These are phyloP conservation scores for Tolypocladium album DNA, from an alignment of 2,329 filamentous ascomycete genomes.

Conservation along the genomic window DNA sequence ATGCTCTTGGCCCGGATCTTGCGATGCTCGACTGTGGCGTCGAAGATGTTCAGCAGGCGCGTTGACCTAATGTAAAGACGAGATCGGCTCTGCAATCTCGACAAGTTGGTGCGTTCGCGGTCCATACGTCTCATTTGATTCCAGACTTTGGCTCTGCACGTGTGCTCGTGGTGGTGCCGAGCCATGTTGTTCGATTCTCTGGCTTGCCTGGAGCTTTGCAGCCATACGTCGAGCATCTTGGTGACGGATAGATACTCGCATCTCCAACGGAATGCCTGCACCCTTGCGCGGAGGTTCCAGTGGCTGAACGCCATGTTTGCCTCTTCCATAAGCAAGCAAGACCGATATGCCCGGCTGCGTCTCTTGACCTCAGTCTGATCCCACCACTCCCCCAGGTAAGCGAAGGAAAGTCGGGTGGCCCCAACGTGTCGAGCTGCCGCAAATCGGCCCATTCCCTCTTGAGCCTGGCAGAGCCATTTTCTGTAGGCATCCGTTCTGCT, in stretches of 20 bases:
- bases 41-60: slow-evolving; percentile 15
- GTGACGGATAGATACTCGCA: slow-evolving; percentile 19
- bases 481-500: not conserved
- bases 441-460: not conserved
- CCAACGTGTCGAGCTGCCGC: slow-evolving; percentile 6
- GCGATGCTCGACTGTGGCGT: slow-evolving; percentile 12
- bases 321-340: slow-evolving; percentile 9
- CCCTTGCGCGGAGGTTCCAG: slow-evolving; percentile 23
- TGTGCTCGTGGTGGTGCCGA: not conserved
- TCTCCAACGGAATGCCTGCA: slow-evolving; percentile 21
- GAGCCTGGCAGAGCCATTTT: not conserved
- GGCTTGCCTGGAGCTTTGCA: slow-evolving; percentile 4
- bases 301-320: slow-evolving; percentile 11
- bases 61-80: slow-evolving; percentile 20
- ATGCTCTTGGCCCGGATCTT: slow-evolving; percentile 15
- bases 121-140: slow-evolving; percentile 6
- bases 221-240: slow-evolving; percentile 18
- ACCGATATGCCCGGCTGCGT: slow-evolving; percentile 13
- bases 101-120: slow-evolving; percentile 7
- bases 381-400: slow-evolving; percentile 19
- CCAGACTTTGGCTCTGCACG: slow-evolving; percentile 4
- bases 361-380: slow-evolving; percentile 16
- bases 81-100: slow-evolving; percentile 13
- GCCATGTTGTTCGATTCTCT: not conserved
- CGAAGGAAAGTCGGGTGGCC: slow-evolving; percentile 9